Evolutionary conservation across 352 stramenopile species (phyloP), one percentile per base, ranked within the genome.

Genomic region (Phytophthora nicotianae): DNA sequence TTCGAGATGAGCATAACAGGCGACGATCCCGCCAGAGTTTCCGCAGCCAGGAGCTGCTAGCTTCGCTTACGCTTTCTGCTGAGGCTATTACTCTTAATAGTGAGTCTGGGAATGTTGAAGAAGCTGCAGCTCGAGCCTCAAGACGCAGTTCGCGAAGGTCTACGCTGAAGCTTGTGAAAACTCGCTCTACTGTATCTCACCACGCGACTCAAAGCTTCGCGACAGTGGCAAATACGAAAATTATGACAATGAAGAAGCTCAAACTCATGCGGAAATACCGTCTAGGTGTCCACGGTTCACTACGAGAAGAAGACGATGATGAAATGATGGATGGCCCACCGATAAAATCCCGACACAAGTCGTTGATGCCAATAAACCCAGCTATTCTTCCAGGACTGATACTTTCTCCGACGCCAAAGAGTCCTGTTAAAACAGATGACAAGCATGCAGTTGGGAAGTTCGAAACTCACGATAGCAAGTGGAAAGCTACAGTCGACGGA

Each of bases 401-500:
- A 29, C 19, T 48, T 2, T 41, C 38, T 24, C 40, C 26, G 23
- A 24, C 26, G 17, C 32, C 32, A n/a, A 38, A 38, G 32, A 65
- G 14, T 2, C 14, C 42, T 6, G 37, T 17, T 11, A 20, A 13
- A 0, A 35, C 21, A 17, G 8, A 42, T 19, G 49, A 66, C 16
- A 73, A 75, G 26, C 65, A 79, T n/a, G 52, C 65, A 1, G 71
- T 89, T 26, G 77, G 69, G 0, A 68, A 70, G 14, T 86, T 87
- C 20, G 81, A 89, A 46, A 90, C 81, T 6, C 57, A 29, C 8
- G 79, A 89, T 50, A 74, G 68, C 46, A 83, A 74, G 49, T 89
- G 81, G 81, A 87, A 81, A 9, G 81, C 81, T 10, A 68, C 75
- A 0, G 77, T 90, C 27, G 70, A 82, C 3, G 79, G 79, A 23